phyloP scores from a whole-genome alignment of 106 monocot genomes.

The Narthecium ossifragum region DNA sequence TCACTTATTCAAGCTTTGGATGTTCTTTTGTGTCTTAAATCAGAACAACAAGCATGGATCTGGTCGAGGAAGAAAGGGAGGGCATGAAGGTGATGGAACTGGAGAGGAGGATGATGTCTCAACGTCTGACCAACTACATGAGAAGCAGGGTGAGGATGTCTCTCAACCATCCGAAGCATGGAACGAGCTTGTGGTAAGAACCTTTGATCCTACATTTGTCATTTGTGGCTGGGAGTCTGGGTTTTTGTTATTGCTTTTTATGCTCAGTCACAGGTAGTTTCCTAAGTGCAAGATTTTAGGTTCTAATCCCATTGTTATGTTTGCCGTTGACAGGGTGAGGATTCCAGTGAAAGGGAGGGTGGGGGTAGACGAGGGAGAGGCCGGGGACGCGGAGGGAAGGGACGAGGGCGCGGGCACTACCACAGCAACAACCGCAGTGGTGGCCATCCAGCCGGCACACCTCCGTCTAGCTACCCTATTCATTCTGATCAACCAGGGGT shows the following conservation, averaged over 20 bases:
- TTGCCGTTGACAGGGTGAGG: slow-evolving; percentile 36
- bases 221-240: too few species aligned
- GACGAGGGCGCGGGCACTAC: slow-evolving; percentile 49
- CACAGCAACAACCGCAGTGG: slow-evolving; percentile 23
- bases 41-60: slow-evolving; percentile 6
- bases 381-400: slow-evolving; percentile 40
- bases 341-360: slow-evolving; percentile 38
- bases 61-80: slow-evolving; percentile 38
- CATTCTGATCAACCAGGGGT: slow-evolving; percentile 20
- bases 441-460: slow-evolving; percentile 32
- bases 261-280: too few species aligned
- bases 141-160: slow-evolving; percentile 39
- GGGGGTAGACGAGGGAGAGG: slow-evolving; percentile 33
- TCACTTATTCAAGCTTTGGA: neutral
- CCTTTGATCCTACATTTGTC: neutral
- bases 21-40: neutral
- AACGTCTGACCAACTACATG: slow-evolving; percentile 33
- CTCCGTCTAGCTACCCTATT: slow-evolving; percentile 18
- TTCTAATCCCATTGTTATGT: neutral
- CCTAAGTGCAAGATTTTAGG: neutral
- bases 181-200: slow-evolving; percentile 36
- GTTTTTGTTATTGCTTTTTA: too few species aligned
- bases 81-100: slow-evolving; percentile 61
- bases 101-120: slow-evolving; percentile 49
- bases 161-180: slow-evolving; percentile 29